Evolutionary conservation across 768 basidiomycete genomes (phyloP), one percentile per base, ranked within the genome.

Genomic region (Hericium rajendrae): DNA sequence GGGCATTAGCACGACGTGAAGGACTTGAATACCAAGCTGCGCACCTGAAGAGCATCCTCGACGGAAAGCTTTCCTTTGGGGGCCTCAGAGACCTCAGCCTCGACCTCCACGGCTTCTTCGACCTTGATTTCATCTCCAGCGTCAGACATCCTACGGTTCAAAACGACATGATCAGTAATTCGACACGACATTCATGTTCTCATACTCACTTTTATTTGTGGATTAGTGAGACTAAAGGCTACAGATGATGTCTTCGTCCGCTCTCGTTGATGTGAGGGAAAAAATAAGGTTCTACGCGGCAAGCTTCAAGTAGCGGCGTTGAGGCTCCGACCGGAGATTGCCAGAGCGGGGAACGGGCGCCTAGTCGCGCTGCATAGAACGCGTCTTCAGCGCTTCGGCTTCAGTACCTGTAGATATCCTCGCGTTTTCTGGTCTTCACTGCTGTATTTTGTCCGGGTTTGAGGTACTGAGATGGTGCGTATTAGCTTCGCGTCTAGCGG

Each of bases 21-120:
- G 46, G 20, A 48, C 11, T 6, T 26, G 9, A 41, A 15, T 15
- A 28, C 16, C 22, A 11, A 2, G n/a, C 4, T 62, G 65, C 74
- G 20, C 56, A 88, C 89, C 80, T 91, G 85, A 72, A 92, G 88
- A 65, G 89, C 90, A 54, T 97, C 94, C 79, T 99, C 95, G 64
- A 98, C 91, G 59, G 88, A 84, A 71, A 98, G 78, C 78, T 94
- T 94, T 64, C 93, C 94, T 78, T 91, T 94, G 68, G 94, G 94
- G 26, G 89, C 91, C 68, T 92, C 91, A 48, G 86, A 72, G 64
- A 92, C 92, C 74, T 93, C 89, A 70, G 88, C 88, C 71, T 82
- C 81, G 62, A 79, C 81, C 48, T 70, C 68, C 55, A 74, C 69
- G 66, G 76, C 80, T 48, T 91, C 80, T 49, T 91, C 88, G 69